A percentile compares a stretch with the other conserved stretches of the same genome.
These are phyloP conservation scores for Penicillium sp. DNA, from an alignment of 2,329 filamentous ascomycete genomes.

Conservation along the genomic window DNA sequence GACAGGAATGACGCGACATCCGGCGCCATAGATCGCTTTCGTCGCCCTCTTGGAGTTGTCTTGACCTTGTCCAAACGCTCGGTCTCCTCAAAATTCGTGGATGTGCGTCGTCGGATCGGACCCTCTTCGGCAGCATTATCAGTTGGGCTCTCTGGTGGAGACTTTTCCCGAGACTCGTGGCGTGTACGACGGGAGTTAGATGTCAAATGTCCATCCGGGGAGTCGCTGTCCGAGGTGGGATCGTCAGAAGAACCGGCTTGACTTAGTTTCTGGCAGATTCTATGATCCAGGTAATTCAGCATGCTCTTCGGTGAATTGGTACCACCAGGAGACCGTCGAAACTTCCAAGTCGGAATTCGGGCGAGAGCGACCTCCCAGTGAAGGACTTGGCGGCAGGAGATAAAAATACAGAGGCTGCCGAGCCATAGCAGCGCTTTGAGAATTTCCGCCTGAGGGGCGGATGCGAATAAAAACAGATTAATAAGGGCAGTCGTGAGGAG, in stretches of 20 bases:
- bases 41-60: slow-evolving; percentile 66
- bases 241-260: slow-evolving; percentile 43
- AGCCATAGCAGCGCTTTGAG: slow-evolving; percentile 85
- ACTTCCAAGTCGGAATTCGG: slow-evolving; percentile 88
- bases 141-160: slow-evolving; percentile 24
- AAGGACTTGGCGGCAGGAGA: slow-evolving; percentile 75
- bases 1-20: slow-evolving; percentile 75
- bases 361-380: slow-evolving; percentile 84
- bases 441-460: slow-evolving; percentile 81
- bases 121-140: slow-evolving; percentile 33
- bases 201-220: slow-evolving; percentile 27
- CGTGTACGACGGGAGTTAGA: slow-evolving; percentile 43
- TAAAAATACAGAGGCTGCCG: slow-evolving; percentile 76
- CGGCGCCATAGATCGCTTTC: slow-evolving; percentile 67
- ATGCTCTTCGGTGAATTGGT: slow-evolving; percentile 44
- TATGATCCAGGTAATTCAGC: slow-evolving; percentile 47
- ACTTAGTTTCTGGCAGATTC: slow-evolving; percentile 57
- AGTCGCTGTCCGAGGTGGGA: slow-evolving; percentile 45
- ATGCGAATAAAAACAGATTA: slow-evolving; percentile 76
- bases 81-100: slow-evolving; percentile 52
- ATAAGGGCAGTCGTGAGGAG: slow-evolving; percentile 82
- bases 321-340: slow-evolving; percentile 61
- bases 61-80: slow-evolving; percentile 34
- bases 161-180: slow-evolving; percentile 25
- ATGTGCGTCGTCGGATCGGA: slow-evolving; percentile 53